Base-by-base conservation (phyloP, 345 rosid species). In the Anastatica hierochuntica region DNA sequence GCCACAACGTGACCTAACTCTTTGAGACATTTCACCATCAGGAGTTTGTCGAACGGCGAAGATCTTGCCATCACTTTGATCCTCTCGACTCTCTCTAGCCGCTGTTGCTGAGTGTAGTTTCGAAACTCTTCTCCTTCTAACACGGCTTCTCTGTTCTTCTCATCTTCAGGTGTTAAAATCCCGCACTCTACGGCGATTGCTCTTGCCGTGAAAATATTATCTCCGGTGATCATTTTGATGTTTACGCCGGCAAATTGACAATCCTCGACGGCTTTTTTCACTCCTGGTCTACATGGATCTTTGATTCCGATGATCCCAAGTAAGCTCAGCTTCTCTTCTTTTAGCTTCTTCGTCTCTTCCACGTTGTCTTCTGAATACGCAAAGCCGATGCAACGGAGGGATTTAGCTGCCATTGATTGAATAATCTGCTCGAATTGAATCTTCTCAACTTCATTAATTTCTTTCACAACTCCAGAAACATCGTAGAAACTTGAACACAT, bases 1-100 rank as follows among this genome's bases (percentile, higher is more conserved):
- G 92, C 92, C n/a, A 88, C 95, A 2, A 80, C 88, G 24, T 76
- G 84, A 1, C 84, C 86, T 72, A 80, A 58, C 61, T 71, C 72
- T 53, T 76, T 80, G 43, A 88, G 67, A 65, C 90, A 76, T 43
- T 84, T 74, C 36, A 88, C 97, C 90, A 84, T 82, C 2, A 82
- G 72, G 51, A 82, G 84, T 29, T 82, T 88, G 48, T 88, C 90
- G 0, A 76, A 62, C 0, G 95, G 90, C 6, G 85, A 84, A 1
- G 94, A 82, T 58, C 95, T 70, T 7, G 90, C 95, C 88, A 88
- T 88, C 14, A 88, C 97, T 1, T 73, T 38, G 59, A 88, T 84
- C 4, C 61, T 71, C 7, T 88, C 84, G 0, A 77, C 77, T 43
- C 46, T 82, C 61, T 62, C 49, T 58, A 77, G 58, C 31, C 81